A percentile compares a stretch with the other conserved stretches of the same genome.
Evolutionary conservation across 805 yeast genomes (phyloP).

Genomic region (Yamadazyma kitorensis): DNA sequence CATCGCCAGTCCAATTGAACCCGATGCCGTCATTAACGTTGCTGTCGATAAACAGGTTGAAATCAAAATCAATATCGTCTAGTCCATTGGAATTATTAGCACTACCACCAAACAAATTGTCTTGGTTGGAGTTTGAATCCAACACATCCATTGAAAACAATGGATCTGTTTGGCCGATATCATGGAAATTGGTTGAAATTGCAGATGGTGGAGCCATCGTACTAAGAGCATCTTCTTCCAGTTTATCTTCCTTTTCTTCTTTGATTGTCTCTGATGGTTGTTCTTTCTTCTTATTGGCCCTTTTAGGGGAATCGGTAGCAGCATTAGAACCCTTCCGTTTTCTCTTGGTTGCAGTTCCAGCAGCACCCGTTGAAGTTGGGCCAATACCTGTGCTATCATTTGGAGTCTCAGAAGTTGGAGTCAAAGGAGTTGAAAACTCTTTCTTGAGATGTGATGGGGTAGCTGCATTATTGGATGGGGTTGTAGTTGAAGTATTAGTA

Average conservation of each 20-base stretch:
- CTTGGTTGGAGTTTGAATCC: conserved; percentile 10
- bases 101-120: conserved; percentile 11
- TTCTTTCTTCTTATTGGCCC: conserved; percentile 16
- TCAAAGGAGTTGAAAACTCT: conserved; percentile 37
- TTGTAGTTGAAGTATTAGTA: conserved; percentile 13
- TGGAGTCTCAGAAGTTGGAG: conserved; percentile 40
- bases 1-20: conserved; percentile 40
- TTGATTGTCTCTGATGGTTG: conserved; percentile 17
- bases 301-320: conserved; percentile 36
- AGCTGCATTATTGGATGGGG: conserved; percentile 17
- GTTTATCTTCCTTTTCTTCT: conserved; percentile 22
- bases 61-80: conserved; percentile 45
- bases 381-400: too few species aligned
- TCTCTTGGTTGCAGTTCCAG: conserved; percentile 18
- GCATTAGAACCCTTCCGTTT: conserved; percentile 32
- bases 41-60: conserved; percentile 40
- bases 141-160: conserved; percentile 35
- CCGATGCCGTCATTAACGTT: conserved; percentile 33
- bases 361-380: conserved; percentile 4
- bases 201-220: conserved; percentile 25
- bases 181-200: conserved; percentile 16
- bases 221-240: conserved; percentile 16
- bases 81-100: conserved; percentile 17
- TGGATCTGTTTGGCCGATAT: conserved; percentile 25
- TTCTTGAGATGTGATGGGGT: conserved; percentile 29